Conservation (phyloP, 352 stramenopile species). For the Phytophthora hibernalis region DNA sequence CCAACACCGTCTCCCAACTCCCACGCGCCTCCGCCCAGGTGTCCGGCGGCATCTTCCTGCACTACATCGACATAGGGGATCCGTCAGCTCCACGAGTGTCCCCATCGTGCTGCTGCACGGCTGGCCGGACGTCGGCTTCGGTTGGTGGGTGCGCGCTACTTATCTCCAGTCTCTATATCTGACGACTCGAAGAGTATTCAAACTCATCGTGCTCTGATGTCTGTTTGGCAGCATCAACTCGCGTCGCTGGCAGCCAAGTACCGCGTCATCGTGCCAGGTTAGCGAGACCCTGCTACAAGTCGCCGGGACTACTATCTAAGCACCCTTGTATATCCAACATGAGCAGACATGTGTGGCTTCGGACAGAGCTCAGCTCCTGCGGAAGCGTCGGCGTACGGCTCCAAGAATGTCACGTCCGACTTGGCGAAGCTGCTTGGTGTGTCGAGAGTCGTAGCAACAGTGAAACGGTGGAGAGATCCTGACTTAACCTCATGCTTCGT, state of each 20-base stretch:
- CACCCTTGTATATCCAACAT: no score
- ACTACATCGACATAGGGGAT: background rate
- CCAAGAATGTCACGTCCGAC: constrained; percentile 46
- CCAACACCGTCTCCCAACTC: background rate
- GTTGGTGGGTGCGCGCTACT: background rate
- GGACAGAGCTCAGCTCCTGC: constrained; percentile 48
- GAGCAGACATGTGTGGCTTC: constrained; percentile 57
- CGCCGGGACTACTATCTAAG: background rate
- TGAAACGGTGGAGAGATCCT: no score
- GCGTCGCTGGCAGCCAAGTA: constrained; percentile 23
- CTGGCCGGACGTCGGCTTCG: background rate
- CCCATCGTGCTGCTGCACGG: background rate
- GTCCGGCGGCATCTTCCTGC: constrained; percentile 8
- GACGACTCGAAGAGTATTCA: background rate
- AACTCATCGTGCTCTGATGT: background rate
- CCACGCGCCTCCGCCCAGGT: constrained; percentile 2
- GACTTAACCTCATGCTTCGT: constrained; percentile 61
- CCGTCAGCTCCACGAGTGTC: background rate
- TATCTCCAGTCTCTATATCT: background rate
- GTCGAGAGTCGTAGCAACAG: background rate
- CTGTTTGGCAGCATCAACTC: background rate
- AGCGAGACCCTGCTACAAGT: background rate
- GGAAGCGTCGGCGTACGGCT: constrained; percentile 41
- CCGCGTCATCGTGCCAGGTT: constrained; percentile 50
- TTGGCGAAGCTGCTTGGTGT: constrained; percentile 49